Evolutionary conservation across 2,329 filamentous ascomycete species (phyloP).

Genomic region (Verticillium zaregamsianum): DNA sequence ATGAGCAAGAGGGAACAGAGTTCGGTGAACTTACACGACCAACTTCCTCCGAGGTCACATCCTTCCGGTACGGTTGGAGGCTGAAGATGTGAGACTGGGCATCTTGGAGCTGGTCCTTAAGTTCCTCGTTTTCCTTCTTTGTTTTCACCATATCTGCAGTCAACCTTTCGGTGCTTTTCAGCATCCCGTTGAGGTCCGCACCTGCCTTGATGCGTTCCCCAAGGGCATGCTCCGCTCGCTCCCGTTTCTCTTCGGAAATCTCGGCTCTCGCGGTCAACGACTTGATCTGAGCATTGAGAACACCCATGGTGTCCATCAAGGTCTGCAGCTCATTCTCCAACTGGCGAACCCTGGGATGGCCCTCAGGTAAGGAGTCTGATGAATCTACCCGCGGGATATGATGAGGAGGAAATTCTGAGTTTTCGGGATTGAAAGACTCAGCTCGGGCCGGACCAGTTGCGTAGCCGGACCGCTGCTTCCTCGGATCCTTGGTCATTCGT

Average conservation of each 20-base stretch:
- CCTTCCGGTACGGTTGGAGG: slow-evolving; percentile 33
- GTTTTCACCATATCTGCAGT: slow-evolving; percentile 16
- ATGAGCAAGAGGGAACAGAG: neutral
- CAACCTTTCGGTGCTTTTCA: slow-evolving; percentile 19
- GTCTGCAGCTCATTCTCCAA: slow-evolving; percentile 15
- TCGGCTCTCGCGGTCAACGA: neutral
- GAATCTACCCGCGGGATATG: neutral
- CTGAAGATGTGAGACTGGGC: slow-evolving; percentile 35
- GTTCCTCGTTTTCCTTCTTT: slow-evolving; percentile 19
- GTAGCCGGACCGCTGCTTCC: neutral
- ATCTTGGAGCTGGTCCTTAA: slow-evolving; percentile 27
- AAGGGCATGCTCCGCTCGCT: neutral
- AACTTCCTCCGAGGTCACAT: slow-evolving; percentile 31
- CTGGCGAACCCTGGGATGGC: neutral
- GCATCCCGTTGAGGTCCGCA: slow-evolving; percentile 16
- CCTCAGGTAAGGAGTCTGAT: neutral
- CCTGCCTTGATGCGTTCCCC: neutral
- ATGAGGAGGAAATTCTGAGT: neutral
- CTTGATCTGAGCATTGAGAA: neutral
- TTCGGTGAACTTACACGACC: slow-evolving; percentile 21
- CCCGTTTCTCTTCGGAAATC: neutral
- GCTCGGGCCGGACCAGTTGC: neutral
- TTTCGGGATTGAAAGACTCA: no score
- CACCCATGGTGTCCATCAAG: slow-evolving; percentile 9
- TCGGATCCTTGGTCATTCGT: neutral